Conservation (phyloP, 805 yeast species). For the Candida germanica region DNA sequence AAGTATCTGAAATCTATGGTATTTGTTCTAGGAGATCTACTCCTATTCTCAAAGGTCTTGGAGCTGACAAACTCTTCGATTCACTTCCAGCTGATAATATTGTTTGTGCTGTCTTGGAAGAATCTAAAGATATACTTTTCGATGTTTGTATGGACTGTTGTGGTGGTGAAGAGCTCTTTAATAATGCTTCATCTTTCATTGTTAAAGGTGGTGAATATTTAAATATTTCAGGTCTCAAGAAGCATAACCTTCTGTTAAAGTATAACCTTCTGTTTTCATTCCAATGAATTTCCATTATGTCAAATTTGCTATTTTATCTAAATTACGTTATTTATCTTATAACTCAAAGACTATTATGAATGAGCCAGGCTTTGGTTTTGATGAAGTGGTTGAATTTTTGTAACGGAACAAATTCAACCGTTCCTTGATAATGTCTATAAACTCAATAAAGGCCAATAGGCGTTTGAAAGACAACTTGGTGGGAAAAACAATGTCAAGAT, state of each 20-base stretch:
- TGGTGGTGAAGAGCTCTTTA: slow-evolving; percentile 53
- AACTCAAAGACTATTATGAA: background rate
- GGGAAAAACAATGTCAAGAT: slow-evolving; percentile 66
- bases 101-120: slow-evolving; percentile 31
- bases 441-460: slow-evolving; percentile 49
- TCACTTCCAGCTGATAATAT: slow-evolving; percentile 46
- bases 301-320: slow-evolving; percentile 2
- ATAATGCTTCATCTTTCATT: slow-evolving; percentile 39
- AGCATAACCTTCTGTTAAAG: slow-evolving; percentile 15
- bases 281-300: no score
- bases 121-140: slow-evolving; percentile 38
- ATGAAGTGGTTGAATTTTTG: slow-evolving; percentile 35
- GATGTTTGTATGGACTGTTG: slow-evolving; percentile 65
- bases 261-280: background rate
- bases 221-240: slow-evolving; percentile 56
- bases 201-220: slow-evolving; percentile 48
- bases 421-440: slow-evolving; percentile 52
- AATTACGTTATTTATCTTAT: background rate
- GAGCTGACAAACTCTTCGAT: slow-evolving; percentile 59
- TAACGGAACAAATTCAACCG: slow-evolving; percentile 43
- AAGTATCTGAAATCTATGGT: slow-evolving; percentile 52
- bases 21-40: slow-evolving; percentile 52
- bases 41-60: slow-evolving; percentile 42
- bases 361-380: slow-evolving; percentile 15
- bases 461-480: slow-evolving; percentile 44